A percentile compares a stretch with the other conserved stretches of the same genome.
Evolutionary conservation across 495 filamentous ascomycete species (phyloP).

Genomic region (Aspergillus asperescens): DNA sequence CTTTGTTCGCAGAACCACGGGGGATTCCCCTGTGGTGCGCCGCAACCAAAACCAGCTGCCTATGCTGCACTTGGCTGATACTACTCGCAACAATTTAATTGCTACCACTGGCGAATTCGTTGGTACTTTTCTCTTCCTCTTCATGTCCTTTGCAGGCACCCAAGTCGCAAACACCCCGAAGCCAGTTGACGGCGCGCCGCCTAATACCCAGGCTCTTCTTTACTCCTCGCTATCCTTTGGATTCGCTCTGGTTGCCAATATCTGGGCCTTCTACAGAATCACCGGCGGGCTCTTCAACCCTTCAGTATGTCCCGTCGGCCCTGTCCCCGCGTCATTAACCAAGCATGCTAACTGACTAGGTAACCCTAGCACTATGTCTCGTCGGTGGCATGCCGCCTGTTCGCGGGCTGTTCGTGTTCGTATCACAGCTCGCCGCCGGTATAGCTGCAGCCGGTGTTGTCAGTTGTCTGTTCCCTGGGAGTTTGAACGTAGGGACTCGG

Average conservation of each 20-base stretch:
- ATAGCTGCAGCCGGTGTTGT: conserved; percentile 61
- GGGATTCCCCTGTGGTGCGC: not conserved
- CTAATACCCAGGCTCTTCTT: conserved; percentile 48
- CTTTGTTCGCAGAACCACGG: not conserved
- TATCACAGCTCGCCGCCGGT: conserved; percentile 52
- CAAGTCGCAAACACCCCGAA: conserved; percentile 60
- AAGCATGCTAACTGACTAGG: conserved; percentile 29
- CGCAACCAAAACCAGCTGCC: conserved; percentile 28
- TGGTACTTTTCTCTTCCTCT: conserved; percentile 78
- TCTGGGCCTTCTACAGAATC: conserved; percentile 52
- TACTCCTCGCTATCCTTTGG: conserved; percentile 72
- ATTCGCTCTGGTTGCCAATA: conserved; percentile 70
- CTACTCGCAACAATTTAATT: conserved; percentile 47
- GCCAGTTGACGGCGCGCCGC: conserved; percentile 29
- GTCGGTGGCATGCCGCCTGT: conserved; percentile 51
- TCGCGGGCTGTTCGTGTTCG: conserved; percentile 46
- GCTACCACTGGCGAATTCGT: conserved; percentile 65
- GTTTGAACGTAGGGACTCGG: conserved; percentile 54
- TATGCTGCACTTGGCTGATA: conserved; percentile 37
- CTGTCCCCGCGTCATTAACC: not conserved
- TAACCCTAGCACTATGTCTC: conserved; percentile 54
- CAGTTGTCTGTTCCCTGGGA: conserved; percentile 55
- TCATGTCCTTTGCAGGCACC: conserved; percentile 74
- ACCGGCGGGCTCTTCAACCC: conserved; percentile 61
- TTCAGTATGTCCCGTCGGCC: conserved; percentile 43